A percentile compares a stretch with the other conserved stretches of the same genome.
phyloP scores from a whole-genome alignment of 768 basidiomycete species.

The Roridomyces roridus region DNA sequence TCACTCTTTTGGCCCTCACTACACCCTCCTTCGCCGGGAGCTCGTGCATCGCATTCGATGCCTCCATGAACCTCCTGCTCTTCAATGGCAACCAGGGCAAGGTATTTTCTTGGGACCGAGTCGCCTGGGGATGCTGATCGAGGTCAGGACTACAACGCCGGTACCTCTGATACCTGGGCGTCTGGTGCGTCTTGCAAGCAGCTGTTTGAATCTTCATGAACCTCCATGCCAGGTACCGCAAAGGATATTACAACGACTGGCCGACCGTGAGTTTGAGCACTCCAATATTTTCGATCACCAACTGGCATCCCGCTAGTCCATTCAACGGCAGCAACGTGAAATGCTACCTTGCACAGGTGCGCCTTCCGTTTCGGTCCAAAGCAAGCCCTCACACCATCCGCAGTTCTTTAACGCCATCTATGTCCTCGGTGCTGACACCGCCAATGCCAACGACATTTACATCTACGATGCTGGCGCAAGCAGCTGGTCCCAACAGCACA shows the following conservation, averaged over 20 bases:
- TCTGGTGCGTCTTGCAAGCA: constrained; percentile 47
- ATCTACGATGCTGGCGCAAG: constrained; percentile 79
- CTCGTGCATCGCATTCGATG: constrained; percentile 82
- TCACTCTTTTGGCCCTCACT: constrained; percentile 57
- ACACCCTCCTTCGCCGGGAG: constrained; percentile 41
- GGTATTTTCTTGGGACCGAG: no score
- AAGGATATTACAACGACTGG: constrained; percentile 76
- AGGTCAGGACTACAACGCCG: constrained; percentile 87
- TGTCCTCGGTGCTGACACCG: constrained; percentile 76
- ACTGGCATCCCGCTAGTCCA: constrained; percentile 46
- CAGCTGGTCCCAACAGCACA: constrained; percentile 80
- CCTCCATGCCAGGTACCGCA: constrained; percentile 53
- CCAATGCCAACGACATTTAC: constrained; percentile 73
- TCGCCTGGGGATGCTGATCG: no score
- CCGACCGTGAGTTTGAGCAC: constrained; percentile 66
- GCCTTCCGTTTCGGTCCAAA: constrained; percentile 4
- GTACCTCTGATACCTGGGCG: constrained; percentile 72
- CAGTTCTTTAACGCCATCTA: constrained; percentile 90
- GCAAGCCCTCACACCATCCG: constrained; percentile 14
- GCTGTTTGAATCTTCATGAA: neutral
- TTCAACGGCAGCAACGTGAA: constrained; percentile 69
- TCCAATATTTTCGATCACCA: constrained; percentile 1
- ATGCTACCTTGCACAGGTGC: constrained; percentile 76
- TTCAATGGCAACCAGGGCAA: constrained; percentile 85
- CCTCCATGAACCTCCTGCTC: constrained; percentile 81